Evolutionary conservation across 2,329 filamentous ascomycete genomes (phyloP), one percentile per base, ranked within the genome.

Genomic region (Penicillium palitans): DNA sequence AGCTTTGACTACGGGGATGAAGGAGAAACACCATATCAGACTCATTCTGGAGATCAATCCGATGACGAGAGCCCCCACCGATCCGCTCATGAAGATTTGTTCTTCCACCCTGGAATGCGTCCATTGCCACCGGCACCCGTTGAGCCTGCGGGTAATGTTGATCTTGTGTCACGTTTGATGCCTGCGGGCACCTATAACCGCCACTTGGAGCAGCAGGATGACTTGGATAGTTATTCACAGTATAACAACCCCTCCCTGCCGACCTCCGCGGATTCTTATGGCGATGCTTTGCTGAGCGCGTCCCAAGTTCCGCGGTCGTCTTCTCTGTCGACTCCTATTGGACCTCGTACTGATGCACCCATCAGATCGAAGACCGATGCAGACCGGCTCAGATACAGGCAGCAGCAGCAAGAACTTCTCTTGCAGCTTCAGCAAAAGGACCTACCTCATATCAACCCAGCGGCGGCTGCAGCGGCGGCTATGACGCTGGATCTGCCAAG

Each of bases 1-100:
- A 97, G 92, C 75, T 97, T 95, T 67, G 93, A 98, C 66, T 91
- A 96, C 71, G 93, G 91, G 2, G 95, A 97, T 66, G 95, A 98
- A 73, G 81, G 46, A 64, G 93, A 98, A 71, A 81, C 46, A 75
- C 84, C 71, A 81, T 83, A 83, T 76, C 63, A 88, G 78, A 66
- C 84, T 58, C 75, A 73, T 48, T 82, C 80, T 39, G 77, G 74
- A 15, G 87, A 85, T 66, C 75, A 73, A 46, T 82, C 80, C 35
- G 77, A 74, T 17, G 87, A 85, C 65, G 87, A 90, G 39, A 90
- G 87, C 29, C 87, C 88, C 1, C 76, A 79, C 37, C 85, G 85
- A 63, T 87, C 90, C 44, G 91, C 92, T 56, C 90, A 91, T 61
- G 90, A 90, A 19, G 95, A 96, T 67, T 87, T 98, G 71, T 96